A percentile compares a stretch with the other conserved stretches of the same genome.
Evolutionary conservation across 2,329 filamentous ascomycete species (phyloP).

Genomic region (Diaporthe humulicola): DNA sequence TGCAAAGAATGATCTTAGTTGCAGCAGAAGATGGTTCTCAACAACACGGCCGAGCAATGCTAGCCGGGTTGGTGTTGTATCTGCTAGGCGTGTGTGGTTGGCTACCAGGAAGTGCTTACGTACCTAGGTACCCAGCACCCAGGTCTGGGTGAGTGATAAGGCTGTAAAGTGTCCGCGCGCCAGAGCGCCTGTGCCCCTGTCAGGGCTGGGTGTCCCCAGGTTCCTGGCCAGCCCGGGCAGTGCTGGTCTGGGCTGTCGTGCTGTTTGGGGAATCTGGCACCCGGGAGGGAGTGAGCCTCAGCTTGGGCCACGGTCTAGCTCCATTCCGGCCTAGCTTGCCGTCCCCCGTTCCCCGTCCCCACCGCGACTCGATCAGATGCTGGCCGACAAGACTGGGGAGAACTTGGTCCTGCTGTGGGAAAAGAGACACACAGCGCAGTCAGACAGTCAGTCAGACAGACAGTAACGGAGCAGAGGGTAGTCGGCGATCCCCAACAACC

Average conservation of each 20-base stretch:
- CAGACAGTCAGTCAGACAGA: background rate
- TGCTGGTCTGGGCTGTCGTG: background rate
- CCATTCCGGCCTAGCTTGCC: background rate
- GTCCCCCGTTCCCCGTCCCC: constrained; percentile 23
- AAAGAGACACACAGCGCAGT: background rate
- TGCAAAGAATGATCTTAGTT: background rate
- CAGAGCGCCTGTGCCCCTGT: constrained; percentile 3
- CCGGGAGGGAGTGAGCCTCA: constrained; percentile 26
- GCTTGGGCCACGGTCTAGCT: constrained; percentile 4
- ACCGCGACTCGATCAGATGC: constrained; percentile 17
- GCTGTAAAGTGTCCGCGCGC: background rate
- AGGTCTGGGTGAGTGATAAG: background rate
- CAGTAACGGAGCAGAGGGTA: background rate
- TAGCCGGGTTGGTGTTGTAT: background rate
- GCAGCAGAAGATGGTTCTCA: background rate
- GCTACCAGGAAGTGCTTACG: no score
- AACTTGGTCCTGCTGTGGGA: background rate
- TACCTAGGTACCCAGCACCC: no score
- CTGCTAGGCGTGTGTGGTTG: background rate
- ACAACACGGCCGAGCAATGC: background rate
- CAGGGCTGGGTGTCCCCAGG: background rate
- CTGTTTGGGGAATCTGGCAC: background rate
- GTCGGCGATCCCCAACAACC: background rate
- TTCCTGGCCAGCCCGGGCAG: background rate
- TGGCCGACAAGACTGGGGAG: background rate